Evolutionary conservation across 331 rosid species (phyloP).

Genomic region (Arachis monticola): DNA sequence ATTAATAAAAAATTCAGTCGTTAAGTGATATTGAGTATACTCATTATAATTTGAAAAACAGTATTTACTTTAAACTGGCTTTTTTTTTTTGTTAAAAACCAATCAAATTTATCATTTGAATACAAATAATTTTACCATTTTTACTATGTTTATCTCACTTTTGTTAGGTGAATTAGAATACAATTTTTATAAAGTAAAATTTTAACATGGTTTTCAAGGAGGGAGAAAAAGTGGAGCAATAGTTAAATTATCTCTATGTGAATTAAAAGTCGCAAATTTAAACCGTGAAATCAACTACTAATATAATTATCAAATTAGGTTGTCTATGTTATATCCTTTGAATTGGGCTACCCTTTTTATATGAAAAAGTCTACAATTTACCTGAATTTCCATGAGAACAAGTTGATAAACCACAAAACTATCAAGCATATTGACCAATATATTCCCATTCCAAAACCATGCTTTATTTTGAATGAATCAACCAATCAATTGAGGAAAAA

Average conservation of each 20-base stretch:
- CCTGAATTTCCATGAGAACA: neutral
- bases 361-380: constrained; percentile 7
- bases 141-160: neutral
- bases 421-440: neutral
- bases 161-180: neutral
- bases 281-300: no score
- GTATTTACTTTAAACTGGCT: neutral
- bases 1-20: constrained; percentile 25
- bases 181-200: neutral
- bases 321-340: no score
- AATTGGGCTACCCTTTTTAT: neutral
- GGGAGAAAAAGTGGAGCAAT: no score
- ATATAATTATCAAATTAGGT: no score
- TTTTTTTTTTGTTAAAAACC: no score
- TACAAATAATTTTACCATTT: neutral
- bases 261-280: no score
- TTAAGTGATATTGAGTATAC: constrained; percentile 8
- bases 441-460: constrained; percentile 10
- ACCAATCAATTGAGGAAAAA: constrained; percentile 26
- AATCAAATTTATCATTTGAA: constrained; percentile 6
- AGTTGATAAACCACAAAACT: constrained; percentile 12
- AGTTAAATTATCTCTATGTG: no score
- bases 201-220: neutral
- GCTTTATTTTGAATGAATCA: constrained; percentile 5
- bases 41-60: neutral